A percentile compares a stretch with the other conserved stretches of the same genome.
Conservation (phyloP, 192 early-diverging fungal genomes). For the Anaeromyces robustus region DNA sequence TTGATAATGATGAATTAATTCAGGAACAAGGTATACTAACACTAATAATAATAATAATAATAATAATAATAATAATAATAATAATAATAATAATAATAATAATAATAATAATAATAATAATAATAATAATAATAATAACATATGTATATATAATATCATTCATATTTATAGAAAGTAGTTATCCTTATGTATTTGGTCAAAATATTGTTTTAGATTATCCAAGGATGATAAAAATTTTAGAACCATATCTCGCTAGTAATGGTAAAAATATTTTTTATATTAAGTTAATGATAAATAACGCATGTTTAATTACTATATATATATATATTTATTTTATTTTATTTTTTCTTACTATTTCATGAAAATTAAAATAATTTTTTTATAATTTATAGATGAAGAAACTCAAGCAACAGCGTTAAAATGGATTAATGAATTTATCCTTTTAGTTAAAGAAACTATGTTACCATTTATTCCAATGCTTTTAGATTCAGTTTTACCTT, state of each 20-base stretch:
- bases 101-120: no score
- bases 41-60: no score
- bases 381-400: constrained; percentile 39
- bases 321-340: no score
- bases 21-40: neutral
- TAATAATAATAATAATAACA: no score
- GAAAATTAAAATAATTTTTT: no score
- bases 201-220: constrained; percentile 69
- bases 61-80: no score
- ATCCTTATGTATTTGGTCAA: constrained; percentile 55
- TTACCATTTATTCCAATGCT: constrained; percentile 67
- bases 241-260: constrained; percentile 56
- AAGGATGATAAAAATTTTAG: constrained; percentile 65
- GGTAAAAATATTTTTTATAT: no score
- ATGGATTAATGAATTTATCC: constrained; percentile 79
- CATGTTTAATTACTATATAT: no score
- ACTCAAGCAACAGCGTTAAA: constrained; percentile 80
- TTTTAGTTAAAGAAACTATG: constrained; percentile 64
- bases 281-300: no score
- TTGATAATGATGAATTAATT: constrained; percentile 1
- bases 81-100: no score
- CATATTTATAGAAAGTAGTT: neutral
- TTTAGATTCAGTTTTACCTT: constrained; percentile 70
- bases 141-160: no score
- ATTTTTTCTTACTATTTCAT: no score